Conservation (phyloP, 108 stramenopile species). For the Cyclostephanos invisitatus region DNA sequence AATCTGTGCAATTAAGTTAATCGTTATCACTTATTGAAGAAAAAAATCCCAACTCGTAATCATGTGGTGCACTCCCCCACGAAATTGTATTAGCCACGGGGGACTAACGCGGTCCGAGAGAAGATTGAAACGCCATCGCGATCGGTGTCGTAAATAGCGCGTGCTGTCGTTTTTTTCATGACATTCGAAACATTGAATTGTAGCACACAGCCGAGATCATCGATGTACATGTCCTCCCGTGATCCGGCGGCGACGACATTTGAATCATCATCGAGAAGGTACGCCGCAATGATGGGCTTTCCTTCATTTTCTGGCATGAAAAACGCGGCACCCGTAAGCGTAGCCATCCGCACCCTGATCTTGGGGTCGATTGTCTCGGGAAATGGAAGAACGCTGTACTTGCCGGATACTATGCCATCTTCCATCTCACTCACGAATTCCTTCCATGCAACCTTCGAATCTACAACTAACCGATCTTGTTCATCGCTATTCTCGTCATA, state of each 20-base stretch:
- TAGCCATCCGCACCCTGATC: slow-evolving; percentile 36
- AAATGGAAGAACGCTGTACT: slow-evolving; percentile 32
- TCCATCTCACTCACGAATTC: slow-evolving; percentile 51
- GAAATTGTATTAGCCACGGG: no score
- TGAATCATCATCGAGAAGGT: slow-evolving; percentile 45
- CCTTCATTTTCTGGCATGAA: slow-evolving; percentile 30
- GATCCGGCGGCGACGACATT: slow-evolving; percentile 56
- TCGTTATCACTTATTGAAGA: no score
- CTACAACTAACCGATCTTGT: slow-evolving; percentile 13
- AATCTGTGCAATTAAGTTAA: no score
- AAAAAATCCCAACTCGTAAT: no score
- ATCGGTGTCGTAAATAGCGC: slow-evolving; percentile 43
- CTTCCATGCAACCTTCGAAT: slow-evolving; percentile 42
- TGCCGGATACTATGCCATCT: slow-evolving; percentile 22
- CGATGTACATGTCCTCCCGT: slow-evolving; percentile 52
- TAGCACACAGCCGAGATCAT: slow-evolving; percentile 37
- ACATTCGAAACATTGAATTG: slow-evolving; percentile 29
- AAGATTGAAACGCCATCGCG: slow-evolving; percentile 28
- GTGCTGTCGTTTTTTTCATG: slow-evolving; percentile 28
- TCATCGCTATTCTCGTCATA: slow-evolving; percentile 27
- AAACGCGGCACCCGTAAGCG: slow-evolving; percentile 41
- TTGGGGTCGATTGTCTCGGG: slow-evolving; percentile 38
- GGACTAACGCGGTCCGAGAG: slow-evolving; percentile 33
- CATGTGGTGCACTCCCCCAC: no score
- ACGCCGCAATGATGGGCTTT: slow-evolving; percentile 45